Evolutionary conservation across 108 stramenopile species (phyloP).

Genomic region (Parietichytrium sp.): DNA sequence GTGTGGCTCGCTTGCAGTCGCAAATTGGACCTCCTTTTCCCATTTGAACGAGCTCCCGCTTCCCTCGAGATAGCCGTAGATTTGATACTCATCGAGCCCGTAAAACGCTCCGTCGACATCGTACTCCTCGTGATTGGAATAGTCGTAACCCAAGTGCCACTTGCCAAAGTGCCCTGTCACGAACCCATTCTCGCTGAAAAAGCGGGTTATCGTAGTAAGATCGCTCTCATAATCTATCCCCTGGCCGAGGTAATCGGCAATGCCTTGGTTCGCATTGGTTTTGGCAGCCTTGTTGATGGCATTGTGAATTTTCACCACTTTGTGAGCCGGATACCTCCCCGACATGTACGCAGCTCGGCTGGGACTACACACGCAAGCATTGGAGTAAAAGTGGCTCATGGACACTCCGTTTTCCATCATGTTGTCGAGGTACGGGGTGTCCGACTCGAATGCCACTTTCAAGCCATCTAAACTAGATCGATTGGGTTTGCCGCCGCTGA

Average conservation of each 20-base stretch:
- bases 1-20: conserved; percentile 1
- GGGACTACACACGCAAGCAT: neutral
- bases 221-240: conserved; percentile 2
- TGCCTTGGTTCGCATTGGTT: neutral
- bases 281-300: neutral
- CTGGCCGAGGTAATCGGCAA: neutral
- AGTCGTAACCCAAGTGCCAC: conserved; percentile 35
- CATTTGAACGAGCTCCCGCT: too few relatives aligned
- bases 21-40: neutral
- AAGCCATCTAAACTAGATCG: neutral
- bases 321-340: neutral
- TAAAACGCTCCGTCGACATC: neutral
- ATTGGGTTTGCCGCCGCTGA: neutral
- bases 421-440: neutral
- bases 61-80: conserved; percentile 19
- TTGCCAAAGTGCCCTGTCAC: conserved; percentile 36
- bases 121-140: neutral
- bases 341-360: conserved; percentile 26
- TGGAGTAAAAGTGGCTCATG: conserved; percentile 10
- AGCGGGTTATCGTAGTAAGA: conserved; percentile 6
- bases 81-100: neutral
- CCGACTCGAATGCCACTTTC: neutral
- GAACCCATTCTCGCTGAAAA: neutral
- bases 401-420: neutral
- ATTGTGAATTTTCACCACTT: neutral